phyloP scores from a whole-genome alignment of 2,329 filamentous ascomycete genomes.

The Chaetomium sp. region DNA sequence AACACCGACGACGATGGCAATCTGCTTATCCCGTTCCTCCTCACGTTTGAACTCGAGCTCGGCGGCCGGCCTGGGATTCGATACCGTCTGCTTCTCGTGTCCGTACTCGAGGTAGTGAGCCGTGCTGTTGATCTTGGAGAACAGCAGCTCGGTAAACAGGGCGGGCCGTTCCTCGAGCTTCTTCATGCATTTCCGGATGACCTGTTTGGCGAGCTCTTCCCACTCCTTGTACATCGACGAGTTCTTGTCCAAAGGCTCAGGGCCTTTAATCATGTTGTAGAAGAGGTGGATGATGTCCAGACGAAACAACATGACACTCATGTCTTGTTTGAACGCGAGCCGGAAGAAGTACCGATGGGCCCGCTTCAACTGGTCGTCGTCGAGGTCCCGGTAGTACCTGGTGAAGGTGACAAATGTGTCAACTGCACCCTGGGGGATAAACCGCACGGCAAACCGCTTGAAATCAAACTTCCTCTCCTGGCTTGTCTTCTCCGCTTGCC shows the following conservation, averaged over 20 bases:
- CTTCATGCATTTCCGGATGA: conserved; percentile 73
- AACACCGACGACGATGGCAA: conserved; percentile 72
- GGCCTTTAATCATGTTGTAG: conserved; percentile 86
- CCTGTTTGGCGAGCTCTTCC: conserved; percentile 80
- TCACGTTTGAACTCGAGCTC: conserved; percentile 76
- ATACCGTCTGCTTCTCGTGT: conserved; percentile 69
- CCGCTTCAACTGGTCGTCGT: conserved; percentile 75
- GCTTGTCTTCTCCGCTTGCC: conserved; percentile 61
- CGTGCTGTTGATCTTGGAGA: conserved; percentile 81
- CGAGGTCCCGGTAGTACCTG: conserved; percentile 73
- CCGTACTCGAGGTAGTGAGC: conserved; percentile 87
- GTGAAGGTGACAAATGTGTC: conserved; percentile 82
- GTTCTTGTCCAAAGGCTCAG: conserved; percentile 63
- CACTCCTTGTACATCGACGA: conserved; percentile 74
- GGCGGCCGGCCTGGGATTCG: conserved; percentile 62
- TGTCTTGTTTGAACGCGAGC: conserved; percentile 89
- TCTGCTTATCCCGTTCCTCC: conserved; percentile 61
- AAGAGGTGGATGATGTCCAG: conserved; percentile 86
- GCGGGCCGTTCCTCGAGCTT: conserved; percentile 82
- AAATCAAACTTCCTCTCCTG: conserved; percentile 95
- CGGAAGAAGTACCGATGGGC: conserved; percentile 92
- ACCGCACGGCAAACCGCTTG: conserved; percentile 70
- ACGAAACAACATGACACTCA: conserved; percentile 80
- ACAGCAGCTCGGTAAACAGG: conserved; percentile 83
- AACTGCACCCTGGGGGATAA: conserved; percentile 76